Evolutionary conservation across 139 green algal genomes (phyloP).

Genomic region (Tetratostichococcus sp.): DNA sequence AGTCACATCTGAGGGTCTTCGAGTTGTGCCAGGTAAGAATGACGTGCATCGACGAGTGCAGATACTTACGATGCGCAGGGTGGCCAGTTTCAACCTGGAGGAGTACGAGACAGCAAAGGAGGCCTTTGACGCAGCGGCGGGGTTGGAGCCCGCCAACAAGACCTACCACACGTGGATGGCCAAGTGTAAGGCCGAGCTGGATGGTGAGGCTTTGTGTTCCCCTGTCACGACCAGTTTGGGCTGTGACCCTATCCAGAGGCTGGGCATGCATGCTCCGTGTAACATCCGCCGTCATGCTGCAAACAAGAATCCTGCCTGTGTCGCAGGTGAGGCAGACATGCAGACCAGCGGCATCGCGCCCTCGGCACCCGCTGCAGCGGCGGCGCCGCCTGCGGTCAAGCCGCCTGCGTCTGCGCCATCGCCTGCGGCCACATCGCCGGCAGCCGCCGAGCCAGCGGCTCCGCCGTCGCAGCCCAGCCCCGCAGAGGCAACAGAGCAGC

Average conservation of each 20-base stretch:
- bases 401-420: neutral
- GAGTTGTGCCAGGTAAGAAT: too few species aligned
- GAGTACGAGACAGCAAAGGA: conserved; percentile 83
- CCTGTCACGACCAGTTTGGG: too few species aligned
- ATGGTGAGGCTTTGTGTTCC: conserved; percentile 39
- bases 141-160: conserved; percentile 49
- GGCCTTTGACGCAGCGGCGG: conserved; percentile 54
- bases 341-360: neutral
- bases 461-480: neutral
- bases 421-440: neutral
- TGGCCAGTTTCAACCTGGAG: conserved; percentile 67
- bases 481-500: neutral
- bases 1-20: too few species aligned
- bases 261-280: too few species aligned
- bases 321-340: neutral
- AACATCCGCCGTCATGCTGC: too few species aligned
- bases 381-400: too few species aligned
- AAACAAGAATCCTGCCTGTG: too few species aligned
- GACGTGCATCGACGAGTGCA: too few species aligned
- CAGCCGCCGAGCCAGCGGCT: neutral
- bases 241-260: too few species aligned
- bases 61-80: too few species aligned
- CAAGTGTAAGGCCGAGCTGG: conserved; percentile 75
- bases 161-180: conserved; percentile 61
- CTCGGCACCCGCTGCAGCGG: too few species aligned